Percentiles rank a stretch among this genome's conserved stretches.
phyloP scores from a whole-genome alignment of 2,329 filamentous ascomycete genomes.

The Penicillium fuscoglaucum region DNA sequence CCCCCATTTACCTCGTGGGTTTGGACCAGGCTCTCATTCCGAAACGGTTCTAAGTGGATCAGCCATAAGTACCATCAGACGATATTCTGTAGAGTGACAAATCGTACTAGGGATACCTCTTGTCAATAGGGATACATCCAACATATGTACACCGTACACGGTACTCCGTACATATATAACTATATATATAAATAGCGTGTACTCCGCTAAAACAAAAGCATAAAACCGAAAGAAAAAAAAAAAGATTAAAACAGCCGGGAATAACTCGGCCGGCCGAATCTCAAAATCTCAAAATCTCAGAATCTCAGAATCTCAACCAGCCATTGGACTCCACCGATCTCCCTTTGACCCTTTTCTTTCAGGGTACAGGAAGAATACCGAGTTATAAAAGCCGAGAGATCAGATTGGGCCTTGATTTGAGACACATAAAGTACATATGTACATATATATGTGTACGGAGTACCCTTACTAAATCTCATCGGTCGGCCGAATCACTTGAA shows the following conservation, averaged over 20 bases:
- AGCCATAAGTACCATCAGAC: neutral
- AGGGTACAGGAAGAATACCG: too few species aligned
- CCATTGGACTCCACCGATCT: too few species aligned
- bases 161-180: too few species aligned
- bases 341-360: too few species aligned
- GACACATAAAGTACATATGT: neutral
- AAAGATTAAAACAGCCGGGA: neutral
- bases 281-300: too few species aligned
- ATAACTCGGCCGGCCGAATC: conserved; percentile 4
- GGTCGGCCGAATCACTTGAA: neutral
- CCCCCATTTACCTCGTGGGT: neutral
- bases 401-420: neutral
- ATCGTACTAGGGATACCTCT: neutral
- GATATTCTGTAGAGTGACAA: neutral
- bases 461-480: neutral
- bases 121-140: too few species aligned
- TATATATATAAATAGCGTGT: too few species aligned
- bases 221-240: neutral
- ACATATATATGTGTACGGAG: too few species aligned
- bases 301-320: too few species aligned
- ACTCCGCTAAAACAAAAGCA: neutral
- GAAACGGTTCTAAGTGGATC: neutral
- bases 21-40: neutral
- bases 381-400: neutral
- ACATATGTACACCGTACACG: too few species aligned